Base-by-base conservation (phyloP, 257 asterid genomes). In the Gynochthodes officinalis region DNA sequence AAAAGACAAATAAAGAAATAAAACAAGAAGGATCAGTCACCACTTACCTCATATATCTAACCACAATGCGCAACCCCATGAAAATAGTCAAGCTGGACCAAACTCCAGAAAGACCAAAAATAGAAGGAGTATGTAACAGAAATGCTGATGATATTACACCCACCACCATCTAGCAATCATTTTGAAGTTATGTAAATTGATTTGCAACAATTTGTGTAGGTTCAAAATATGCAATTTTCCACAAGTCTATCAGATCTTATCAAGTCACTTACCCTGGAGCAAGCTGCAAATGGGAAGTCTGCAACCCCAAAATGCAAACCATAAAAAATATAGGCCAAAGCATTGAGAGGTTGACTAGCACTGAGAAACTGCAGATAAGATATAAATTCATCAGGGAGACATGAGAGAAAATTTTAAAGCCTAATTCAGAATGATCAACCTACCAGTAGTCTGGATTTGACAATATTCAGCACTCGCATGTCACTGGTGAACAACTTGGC, bases 241-340 rank as follows among this genome's bases (percentile, higher is more conserved):
- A 12, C 21, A 54, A 54, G 15, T 10, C n/a, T 33, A 1, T 5
- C 12, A 7, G 43, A 9, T 21, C 23, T 12, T 12, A 69, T 50
- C n/a, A 69, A 10, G 66, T n/a, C 18, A 64, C 76, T 39, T 75
- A 83, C 87, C 83, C 76, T 83, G 70, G 87, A 83, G 67, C 43
- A 57, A 63, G 85, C 87, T 30, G 87, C 83, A 52, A 59, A 83
- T 11, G 76, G 81, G 77, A 80, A 83, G 73, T 83, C 85, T 4
- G 85, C 80, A 77, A 80, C 83, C 53, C 87, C 87, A 60, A 80
- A 83, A 63, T 83, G 85, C 21, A 83, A 79, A 11, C 87, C 87
- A 73, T 83, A 85, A 52, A 83, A 80, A 55, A 83, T 75, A 64
- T 75, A 83, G 42, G 87, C 87, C 46, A 83, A 50, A 53, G 87